These are phyloP conservation scores for Botryotinia convoluta DNA, from an alignment of 2,329 filamentous ascomycete genomes.

Conservation along the genomic window DNA sequence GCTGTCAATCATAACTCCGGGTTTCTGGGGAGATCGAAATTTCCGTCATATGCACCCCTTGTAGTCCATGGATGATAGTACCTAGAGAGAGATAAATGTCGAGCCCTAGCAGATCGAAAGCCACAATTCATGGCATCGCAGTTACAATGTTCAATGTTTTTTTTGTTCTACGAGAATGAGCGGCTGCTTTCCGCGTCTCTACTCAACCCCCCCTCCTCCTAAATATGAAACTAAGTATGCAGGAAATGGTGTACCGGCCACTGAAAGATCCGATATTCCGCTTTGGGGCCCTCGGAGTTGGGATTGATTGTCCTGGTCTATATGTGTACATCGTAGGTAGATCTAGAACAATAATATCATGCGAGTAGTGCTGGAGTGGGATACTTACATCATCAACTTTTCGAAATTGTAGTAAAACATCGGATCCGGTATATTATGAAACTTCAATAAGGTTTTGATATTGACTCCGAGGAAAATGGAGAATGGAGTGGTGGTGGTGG, in stretches of 20 bases:
- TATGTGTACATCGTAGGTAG: too few relatives aligned
- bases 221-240: background rate
- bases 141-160: background rate
- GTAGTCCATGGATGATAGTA: background rate
- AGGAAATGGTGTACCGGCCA: background rate
- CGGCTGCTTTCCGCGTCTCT: background rate
- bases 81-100: background rate
- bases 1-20: background rate
- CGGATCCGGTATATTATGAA: background rate
- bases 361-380: background rate
- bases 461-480: background rate
- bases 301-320: background rate
- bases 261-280: constrained; percentile 8
- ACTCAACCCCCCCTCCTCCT: background rate
- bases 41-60: too few relatives aligned
- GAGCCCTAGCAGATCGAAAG: background rate
- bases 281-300: background rate
- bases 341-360: background rate
- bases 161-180: background rate
- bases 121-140: background rate
- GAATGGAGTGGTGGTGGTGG: background rate
- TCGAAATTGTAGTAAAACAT: background rate
- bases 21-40: background rate
- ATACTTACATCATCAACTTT: background rate
- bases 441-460: background rate